Evolutionary conservation across 2,329 filamentous ascomycete genomes (phyloP).

Genomic region (Talaromyces marneffei): DNA sequence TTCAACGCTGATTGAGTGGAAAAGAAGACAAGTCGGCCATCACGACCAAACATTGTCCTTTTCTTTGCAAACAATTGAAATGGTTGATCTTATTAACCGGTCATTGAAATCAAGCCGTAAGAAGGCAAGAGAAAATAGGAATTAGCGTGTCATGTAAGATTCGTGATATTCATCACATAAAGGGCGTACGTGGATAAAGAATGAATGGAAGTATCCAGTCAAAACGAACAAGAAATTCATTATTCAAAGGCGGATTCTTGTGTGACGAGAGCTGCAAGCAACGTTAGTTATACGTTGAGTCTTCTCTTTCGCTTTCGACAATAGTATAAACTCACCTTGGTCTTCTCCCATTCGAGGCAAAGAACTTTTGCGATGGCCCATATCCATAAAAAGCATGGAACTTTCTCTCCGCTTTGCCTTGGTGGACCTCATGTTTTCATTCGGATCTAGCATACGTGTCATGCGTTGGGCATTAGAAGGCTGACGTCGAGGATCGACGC

Average conservation of each 20-base stretch:
- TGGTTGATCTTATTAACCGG: background rate
- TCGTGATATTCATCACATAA: conserved; percentile 6
- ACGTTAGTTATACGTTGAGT: background rate
- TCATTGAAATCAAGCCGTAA: conserved; percentile 1
- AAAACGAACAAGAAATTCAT: background rate
- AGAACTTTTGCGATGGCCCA: conserved; percentile 26
- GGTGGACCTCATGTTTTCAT: conserved; percentile 30
- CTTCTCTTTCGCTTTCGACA: background rate
- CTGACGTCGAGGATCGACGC: conserved; percentile 24
- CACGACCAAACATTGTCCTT: background rate
- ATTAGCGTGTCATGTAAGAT: background rate
- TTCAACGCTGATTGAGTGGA: conserved; percentile 1
- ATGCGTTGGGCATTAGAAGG: conserved; percentile 15
- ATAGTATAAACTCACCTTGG: conserved; percentile 17
- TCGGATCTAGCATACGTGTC: conserved; percentile 35
- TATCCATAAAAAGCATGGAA: conserved; percentile 43
- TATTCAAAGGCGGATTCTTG: conserved; percentile 17
- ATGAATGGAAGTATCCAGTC: background rate
- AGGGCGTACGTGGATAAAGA: conserved; percentile 2
- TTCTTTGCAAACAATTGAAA: background rate
- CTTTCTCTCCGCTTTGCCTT: conserved; percentile 46
- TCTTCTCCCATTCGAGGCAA: conserved; percentile 21
- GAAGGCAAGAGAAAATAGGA: background rate
- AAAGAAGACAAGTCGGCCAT: background rate
- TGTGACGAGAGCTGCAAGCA: conserved; percentile 13